Base-by-base conservation (phyloP, 148 eudicot genomes). In the Dysphania ambrosioides region DNA sequence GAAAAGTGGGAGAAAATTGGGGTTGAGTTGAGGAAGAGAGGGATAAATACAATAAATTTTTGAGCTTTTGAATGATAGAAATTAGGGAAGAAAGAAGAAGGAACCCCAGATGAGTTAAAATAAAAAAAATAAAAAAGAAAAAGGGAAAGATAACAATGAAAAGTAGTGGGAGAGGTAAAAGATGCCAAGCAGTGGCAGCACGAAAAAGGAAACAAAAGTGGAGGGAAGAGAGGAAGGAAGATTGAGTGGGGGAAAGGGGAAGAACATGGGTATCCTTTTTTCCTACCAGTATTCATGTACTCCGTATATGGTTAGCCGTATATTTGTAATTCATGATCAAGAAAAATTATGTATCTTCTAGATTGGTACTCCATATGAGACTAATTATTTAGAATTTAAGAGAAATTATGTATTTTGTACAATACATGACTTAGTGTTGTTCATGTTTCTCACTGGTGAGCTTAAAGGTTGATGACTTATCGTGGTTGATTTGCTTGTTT, bases 111-210 rank as follows among this genome's bases (percentile, higher is more conserved):
- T 26, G 32, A 59, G 63, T 11, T 76, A 31, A 63, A 65, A 23
- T 30, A 44, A 81, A 57, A 30, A 49, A 71, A 60, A 75, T 51
- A 75, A 59, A 61, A 56, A 82, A 78, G 77, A 74, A 79, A 66
- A 38, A 29, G 38, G 62, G 69, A 78, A 64, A 72, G 75, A 73
- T 71, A 74, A 73, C 63, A 77, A n/a, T n/a, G n/a, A n/a, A 83
- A 68, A 60, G 71, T 76, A 82, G 83, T 76, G 85, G 86, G 82
- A 47, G 76, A 67, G 76, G 77, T 68, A 38, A 80, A 77, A 88
- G 92, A 89, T 89, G 94, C 94, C 82, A 76, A 80, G 88, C 75
- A 82, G 76, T 74, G 75, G 83, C 72, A 63, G 78, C 82, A 89
- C 83, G n/a, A 31, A 77, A 88, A 78, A 85, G 85, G 72, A 77